Evolutionary conservation across 768 basidiomycete species (phyloP).

Genomic region (Obba rivulosa): DNA sequence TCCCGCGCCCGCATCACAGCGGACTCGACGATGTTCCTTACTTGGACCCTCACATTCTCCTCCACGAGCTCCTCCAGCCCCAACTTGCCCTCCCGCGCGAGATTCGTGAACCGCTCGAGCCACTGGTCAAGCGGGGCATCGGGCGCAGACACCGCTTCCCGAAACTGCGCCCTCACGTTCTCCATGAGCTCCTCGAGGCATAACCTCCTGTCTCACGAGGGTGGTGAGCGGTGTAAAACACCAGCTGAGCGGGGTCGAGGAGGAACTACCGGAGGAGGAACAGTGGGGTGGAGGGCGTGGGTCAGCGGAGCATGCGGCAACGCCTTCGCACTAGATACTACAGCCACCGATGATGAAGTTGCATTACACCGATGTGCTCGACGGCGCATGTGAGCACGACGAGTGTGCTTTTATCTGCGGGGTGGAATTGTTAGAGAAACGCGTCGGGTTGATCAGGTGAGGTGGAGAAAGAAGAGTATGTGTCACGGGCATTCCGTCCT

Average conservation of each 20-base stretch:
- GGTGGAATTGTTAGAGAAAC: constrained; percentile 76
- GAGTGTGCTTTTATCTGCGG: constrained; percentile 63
- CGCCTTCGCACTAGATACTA: constrained; percentile 82
- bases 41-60: constrained; percentile 43
- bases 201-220: too few species aligned
- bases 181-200: too few species aligned
- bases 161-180: too few species aligned
- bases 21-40: constrained; percentile 19
- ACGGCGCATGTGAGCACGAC: constrained; percentile 76
- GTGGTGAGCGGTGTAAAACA: too few species aligned
- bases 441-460: too few species aligned
- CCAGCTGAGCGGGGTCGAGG: too few species aligned
- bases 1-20: constrained; percentile 25
- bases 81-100: constrained; percentile 27
- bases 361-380: constrained; percentile 61
- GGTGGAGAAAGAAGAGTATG: too few species aligned
- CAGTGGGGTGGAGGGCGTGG: constrained; percentile 27
- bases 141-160: constrained; percentile 23
- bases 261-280: too few species aligned
- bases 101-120: constrained; percentile 60
- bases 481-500: too few species aligned
- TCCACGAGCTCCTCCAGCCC: constrained; percentile 34
- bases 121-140: constrained; percentile 53
- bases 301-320: constrained; percentile 46
- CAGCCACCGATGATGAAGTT: constrained; percentile 83